Percentiles rank a stretch among this genome's conserved stretches.
Evolutionary conservation across 164 flowering plant species (phyloP).

Genomic region (Vitis rupestris): DNA sequence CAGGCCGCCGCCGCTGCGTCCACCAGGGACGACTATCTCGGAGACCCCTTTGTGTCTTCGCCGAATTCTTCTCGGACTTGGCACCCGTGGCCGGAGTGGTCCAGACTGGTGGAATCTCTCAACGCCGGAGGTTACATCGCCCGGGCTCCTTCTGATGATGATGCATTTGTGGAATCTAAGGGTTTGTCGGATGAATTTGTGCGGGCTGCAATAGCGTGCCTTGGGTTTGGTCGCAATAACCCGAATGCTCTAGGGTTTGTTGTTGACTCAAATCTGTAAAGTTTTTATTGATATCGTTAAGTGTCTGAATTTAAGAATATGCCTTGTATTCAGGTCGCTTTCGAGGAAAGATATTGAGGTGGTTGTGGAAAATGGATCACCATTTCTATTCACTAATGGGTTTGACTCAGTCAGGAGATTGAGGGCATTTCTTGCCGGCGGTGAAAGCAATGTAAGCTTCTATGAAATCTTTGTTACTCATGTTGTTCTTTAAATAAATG

Average conservation of each 20-base stretch:
- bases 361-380: slow-evolving; percentile 59
- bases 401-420: slow-evolving; percentile 44
- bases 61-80: slow-evolving; percentile 7
- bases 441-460: slow-evolving; percentile 44
- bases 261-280: background rate
- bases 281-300: background rate
- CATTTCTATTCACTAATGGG: slow-evolving; percentile 60
- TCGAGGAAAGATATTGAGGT: slow-evolving; percentile 65
- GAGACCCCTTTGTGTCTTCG: slow-evolving; percentile 11
- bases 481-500: background rate
- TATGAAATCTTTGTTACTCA: background rate
- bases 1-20: slow-evolving; percentile 16
- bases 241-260: slow-evolving; percentile 52
- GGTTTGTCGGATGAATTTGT: slow-evolving; percentile 46
- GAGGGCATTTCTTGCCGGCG: slow-evolving; percentile 41
- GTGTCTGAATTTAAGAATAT: background rate
- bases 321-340: slow-evolving; percentile 42
- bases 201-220: slow-evolving; percentile 39
- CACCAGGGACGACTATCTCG: slow-evolving; percentile 15
- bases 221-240: slow-evolving; percentile 52
- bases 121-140: slow-evolving; percentile 26
- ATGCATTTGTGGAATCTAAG: slow-evolving; percentile 26
- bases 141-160: slow-evolving; percentile 13
- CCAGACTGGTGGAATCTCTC: slow-evolving; percentile 32
- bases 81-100: slow-evolving; percentile 65